Evolutionary conservation across 768 basidiomycete genomes (phyloP).

Genomic region (Hebeloma cylindrosporum): DNA sequence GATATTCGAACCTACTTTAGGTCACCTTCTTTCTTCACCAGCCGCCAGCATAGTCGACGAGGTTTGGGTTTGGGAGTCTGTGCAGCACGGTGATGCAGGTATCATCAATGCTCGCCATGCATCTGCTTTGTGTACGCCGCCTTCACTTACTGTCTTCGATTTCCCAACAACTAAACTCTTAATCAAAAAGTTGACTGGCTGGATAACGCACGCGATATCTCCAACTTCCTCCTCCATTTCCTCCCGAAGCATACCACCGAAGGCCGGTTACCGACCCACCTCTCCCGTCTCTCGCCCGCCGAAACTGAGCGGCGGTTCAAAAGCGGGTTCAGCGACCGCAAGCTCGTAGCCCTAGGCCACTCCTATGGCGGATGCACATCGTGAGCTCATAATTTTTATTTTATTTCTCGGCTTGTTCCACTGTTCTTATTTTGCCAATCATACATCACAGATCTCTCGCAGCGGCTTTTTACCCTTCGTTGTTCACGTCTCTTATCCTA

Average conservation of each 20-base stretch:
- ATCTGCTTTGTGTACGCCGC: constrained; percentile 56
- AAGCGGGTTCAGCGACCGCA: constrained; percentile 51
- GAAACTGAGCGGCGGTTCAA: constrained; percentile 42
- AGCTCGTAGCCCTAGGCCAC: constrained; percentile 74
- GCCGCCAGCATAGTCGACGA: constrained; percentile 47
- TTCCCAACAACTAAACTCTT: not conserved
- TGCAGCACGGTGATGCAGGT: constrained; percentile 85
- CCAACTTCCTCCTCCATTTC: constrained; percentile 71
- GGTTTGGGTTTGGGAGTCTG: constrained; percentile 83
- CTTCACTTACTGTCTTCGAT: not conserved
- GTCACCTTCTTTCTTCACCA: constrained; percentile 46
- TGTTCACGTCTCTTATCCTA: constrained; percentile 73
- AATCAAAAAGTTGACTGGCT: constrained; percentile 66
- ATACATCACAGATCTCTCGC: constrained; percentile 52
- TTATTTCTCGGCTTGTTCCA: not conserved
- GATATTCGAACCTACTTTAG: constrained; percentile 79
- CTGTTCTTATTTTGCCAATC: not conserved
- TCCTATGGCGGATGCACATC: constrained; percentile 81
- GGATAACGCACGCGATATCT: constrained; percentile 75
- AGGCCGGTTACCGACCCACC: constrained; percentile 47
- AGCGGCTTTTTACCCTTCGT: constrained; percentile 56
- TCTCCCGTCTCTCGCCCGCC: constrained; percentile 46
- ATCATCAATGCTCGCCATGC: constrained; percentile 61
- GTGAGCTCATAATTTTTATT: constrained; percentile 49
- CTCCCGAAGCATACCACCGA: constrained; percentile 46